Conservation (phyloP, 2,329 filamentous ascomycete species). For the Sarocladiaceae sp. region DNA sequence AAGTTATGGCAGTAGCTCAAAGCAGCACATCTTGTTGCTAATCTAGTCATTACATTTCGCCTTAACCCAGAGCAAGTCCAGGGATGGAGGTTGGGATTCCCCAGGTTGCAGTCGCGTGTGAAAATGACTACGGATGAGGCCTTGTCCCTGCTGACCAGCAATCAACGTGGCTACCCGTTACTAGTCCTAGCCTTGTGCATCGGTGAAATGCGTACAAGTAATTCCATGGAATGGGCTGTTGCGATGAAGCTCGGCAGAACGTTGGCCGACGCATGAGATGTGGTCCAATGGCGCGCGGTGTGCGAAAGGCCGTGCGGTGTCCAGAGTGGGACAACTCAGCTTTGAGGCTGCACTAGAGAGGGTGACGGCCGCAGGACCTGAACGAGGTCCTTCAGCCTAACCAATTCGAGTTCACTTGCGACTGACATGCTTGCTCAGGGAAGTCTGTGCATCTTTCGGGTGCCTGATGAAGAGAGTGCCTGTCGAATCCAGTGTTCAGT, state of each 20-base stretch:
- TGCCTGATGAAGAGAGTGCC: neutral
- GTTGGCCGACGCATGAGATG: neutral
- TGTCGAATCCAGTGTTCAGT: neutral
- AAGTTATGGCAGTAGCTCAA: too few species aligned
- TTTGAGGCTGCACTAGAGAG: slow-evolving; percentile 9
- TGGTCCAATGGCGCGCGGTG: slow-evolving; percentile 3
- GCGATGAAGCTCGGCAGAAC: too few species aligned
- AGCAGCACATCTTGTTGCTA: too few species aligned
- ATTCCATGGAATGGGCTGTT: too few species aligned
- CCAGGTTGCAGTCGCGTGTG: neutral
- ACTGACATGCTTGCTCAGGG: slow-evolving; percentile 7
- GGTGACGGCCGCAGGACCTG: too few species aligned
- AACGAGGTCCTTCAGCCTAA: neutral
- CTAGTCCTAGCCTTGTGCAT: too few species aligned
- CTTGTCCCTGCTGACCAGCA: neutral
- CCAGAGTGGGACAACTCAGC: slow-evolving; percentile 7
- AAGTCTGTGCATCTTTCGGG: too few species aligned
- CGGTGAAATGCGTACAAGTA: too few species aligned
- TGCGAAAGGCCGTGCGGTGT: neutral
- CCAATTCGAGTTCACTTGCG: neutral
- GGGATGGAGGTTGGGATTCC: too few species aligned
- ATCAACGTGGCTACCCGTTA: neutral
- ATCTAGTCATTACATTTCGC: too few species aligned
- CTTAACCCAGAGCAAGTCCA: too few species aligned
- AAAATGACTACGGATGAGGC: neutral